Conservation (phyloP, 2,329 filamentous ascomycete species). For the Arthrobotrys megalospora region DNA sequence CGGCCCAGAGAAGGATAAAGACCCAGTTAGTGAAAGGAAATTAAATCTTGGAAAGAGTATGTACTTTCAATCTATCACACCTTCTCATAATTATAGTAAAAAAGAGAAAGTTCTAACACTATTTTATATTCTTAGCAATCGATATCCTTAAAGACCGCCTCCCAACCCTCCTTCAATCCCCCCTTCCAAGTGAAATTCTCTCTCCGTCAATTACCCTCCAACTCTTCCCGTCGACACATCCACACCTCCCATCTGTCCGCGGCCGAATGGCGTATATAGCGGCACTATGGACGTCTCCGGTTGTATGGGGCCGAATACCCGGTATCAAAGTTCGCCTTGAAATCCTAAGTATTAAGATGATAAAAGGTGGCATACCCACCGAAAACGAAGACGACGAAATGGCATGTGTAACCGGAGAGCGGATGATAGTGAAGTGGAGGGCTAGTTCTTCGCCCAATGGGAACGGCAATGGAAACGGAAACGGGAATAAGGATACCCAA, state of each 20-base stretch:
- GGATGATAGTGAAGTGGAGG: slow-evolving; percentile 92
- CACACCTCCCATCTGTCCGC: slow-evolving; percentile 90
- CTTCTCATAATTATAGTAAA: not conserved
- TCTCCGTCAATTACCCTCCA: slow-evolving; percentile 80
- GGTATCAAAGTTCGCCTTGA: slow-evolving; percentile 90
- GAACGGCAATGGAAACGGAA: slow-evolving; percentile 67
- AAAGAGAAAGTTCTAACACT: not conserved
- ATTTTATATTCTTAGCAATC: slow-evolving; percentile 69
- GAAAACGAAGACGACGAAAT: slow-evolving; percentile 67
- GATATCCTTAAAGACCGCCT: slow-evolving; percentile 77
- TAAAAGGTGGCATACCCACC: slow-evolving; percentile 72
- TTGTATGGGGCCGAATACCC: slow-evolving; percentile 94
- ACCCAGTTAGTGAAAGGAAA: slow-evolving; percentile 62
- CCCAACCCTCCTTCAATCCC: slow-evolving; percentile 77
- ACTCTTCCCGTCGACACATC: slow-evolving; percentile 83
- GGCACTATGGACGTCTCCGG: slow-evolving; percentile 93
- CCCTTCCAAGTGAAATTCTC: slow-evolving; percentile 81
- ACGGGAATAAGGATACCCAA: slow-evolving; percentile 65
- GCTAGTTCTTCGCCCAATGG: slow-evolving; percentile 72
- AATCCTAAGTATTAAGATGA: slow-evolving; percentile 91
- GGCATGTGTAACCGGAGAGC: slow-evolving; percentile 71
- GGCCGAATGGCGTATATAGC: slow-evolving; percentile 92
- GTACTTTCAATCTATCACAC: not conserved
- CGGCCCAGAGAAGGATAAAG: slow-evolving; percentile 38
- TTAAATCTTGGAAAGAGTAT: slow-evolving; percentile 63